These are phyloP conservation scores for Colletotrichum higginsianum DNA, from an alignment of 2,329 filamentous ascomycete genomes.

Conservation along the genomic window DNA sequence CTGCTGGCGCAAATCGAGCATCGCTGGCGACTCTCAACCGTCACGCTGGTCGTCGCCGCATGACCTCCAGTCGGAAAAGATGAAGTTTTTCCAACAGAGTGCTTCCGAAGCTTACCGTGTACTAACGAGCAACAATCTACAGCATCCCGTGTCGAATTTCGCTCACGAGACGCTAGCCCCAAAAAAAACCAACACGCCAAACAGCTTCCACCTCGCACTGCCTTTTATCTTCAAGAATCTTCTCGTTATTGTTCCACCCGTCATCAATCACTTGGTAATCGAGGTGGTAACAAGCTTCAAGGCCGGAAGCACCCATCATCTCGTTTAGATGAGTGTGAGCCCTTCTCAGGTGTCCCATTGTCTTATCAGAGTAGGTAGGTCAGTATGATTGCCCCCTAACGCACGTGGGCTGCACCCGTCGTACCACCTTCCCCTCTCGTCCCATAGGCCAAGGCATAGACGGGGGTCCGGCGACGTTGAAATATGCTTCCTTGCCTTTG, in stretches of 20 bases:
- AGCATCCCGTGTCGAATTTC: too few species aligned
- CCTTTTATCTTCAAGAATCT: background rate
- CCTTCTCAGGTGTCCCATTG: background rate
- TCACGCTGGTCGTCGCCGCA: too few species aligned
- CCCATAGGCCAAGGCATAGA: conserved; percentile 3
- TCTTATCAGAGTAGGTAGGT: conserved; percentile 12
- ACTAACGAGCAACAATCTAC: too few species aligned
- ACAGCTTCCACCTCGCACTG: background rate
- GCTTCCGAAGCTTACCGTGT: too few species aligned
- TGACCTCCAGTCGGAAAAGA: too few species aligned
- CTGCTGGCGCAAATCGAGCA: too few species aligned
- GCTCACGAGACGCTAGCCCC: too few species aligned
- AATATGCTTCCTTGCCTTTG: conserved; percentile 24
- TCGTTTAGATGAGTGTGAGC: background rate
- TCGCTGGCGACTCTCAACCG: too few species aligned
- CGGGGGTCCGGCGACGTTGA: conserved; percentile 21
- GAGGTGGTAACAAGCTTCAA: background rate
- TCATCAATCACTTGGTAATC: too few species aligned
- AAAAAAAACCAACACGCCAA: background rate
- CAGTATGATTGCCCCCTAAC: background rate
- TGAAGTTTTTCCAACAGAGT: too few species aligned
- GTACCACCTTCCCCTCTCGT: conserved; percentile 37
- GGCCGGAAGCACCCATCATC: background rate
- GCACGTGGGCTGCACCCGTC: conserved; percentile 32
- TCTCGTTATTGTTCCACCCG: background rate